These are phyloP conservation scores for Leccinum holopus DNA, from an alignment of 1,284 basidiomycete genomes.

Conservation along the genomic window DNA sequence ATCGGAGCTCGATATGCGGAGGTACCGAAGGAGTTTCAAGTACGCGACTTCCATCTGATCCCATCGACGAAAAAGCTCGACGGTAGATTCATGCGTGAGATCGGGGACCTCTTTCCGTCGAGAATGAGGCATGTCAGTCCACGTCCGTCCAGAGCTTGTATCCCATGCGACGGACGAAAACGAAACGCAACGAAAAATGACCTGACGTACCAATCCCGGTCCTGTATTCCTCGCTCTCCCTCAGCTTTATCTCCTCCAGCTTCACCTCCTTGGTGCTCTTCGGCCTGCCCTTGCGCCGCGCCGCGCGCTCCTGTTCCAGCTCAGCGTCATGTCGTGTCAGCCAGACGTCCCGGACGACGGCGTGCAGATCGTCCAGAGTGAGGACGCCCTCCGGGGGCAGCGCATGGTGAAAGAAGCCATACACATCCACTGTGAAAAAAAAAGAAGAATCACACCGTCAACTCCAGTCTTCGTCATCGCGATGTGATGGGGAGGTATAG, in stretches of 20 bases:
- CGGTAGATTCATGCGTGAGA: slow-evolving; percentile 72
- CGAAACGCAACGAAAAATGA: not conserved
- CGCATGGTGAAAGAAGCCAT: slow-evolving; percentile 77
- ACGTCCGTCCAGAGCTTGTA: not conserved
- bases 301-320: slow-evolving; percentile 60
- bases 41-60: slow-evolving; percentile 74
- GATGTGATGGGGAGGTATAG: not conserved
- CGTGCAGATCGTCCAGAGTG: slow-evolving; percentile 67
- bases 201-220: slow-evolving; percentile 74
- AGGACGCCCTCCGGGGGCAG: slow-evolving; percentile 65
- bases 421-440: slow-evolving; percentile 60
- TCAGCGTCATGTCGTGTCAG: slow-evolving; percentile 70
- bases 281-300: slow-evolving; percentile 74
- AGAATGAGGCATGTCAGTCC: slow-evolving; percentile 1
- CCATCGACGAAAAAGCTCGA: slow-evolving; percentile 75
- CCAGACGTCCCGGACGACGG: slow-evolving; percentile 69
- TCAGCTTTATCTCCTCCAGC: slow-evolving; percentile 69
- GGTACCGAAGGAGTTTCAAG: slow-evolving; percentile 72
- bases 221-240: slow-evolving; percentile 73
- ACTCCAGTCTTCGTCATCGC: not conserved
- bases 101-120: slow-evolving; percentile 71
- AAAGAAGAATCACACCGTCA: slow-evolving; percentile 3
- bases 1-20: slow-evolving; percentile 64
- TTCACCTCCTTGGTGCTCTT: slow-evolving; percentile 71
- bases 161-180: not conserved